Evolutionary conservation across 1,284 basidiomycete species (phyloP), one percentile per base, ranked within the genome.

Genomic region (Ceraceosorus guamensis): DNA sequence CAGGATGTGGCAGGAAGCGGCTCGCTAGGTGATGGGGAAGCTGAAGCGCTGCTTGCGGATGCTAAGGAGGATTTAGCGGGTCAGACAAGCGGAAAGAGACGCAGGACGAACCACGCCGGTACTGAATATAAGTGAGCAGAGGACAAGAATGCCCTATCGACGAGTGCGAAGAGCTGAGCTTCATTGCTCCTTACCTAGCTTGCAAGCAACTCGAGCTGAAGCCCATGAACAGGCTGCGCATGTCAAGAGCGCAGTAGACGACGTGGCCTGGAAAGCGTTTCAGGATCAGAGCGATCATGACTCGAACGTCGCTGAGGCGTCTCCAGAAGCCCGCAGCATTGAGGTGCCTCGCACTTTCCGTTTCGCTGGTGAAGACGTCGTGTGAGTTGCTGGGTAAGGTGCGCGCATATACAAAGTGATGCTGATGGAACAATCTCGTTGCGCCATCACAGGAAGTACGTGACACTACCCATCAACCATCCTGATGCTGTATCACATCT

Each of bases 401-500:
- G 24, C 3, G 24, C 24, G 24, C 24, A 24, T 24, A 24, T 24
- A 24, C 24, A 3, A 3, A 24, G 3, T 24, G 24, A 24, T 24
- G 24, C 24, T 24, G 24, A 24, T 24, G 24, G 24, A 24, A 24
- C 24, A 24, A 24, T 24, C 24, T 24, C 24, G 24, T 3, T 24
- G 24, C 24, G 24, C 24, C 24, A 24, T 24, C 24, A 24, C 24
- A 24, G 24, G 24, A 24, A 24, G 24, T 24, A 24, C 39, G 39
- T 41, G 11, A 41, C 11, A 41, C 39, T 11, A 11, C 11, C 39
- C 16, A 3, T 41, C 11, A 16, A 16, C 39, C 65, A 68, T 45
- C 67, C 67, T 11, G 67, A 69, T 11, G 63, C 65, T 8, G 48
- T 65, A 24, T 24, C 24, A 24, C 48, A 59, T 62, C 45, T 65